Evolutionary conservation across 2,329 filamentous ascomycete genomes (phyloP).

Genomic region (Fusarium sp.): DNA sequence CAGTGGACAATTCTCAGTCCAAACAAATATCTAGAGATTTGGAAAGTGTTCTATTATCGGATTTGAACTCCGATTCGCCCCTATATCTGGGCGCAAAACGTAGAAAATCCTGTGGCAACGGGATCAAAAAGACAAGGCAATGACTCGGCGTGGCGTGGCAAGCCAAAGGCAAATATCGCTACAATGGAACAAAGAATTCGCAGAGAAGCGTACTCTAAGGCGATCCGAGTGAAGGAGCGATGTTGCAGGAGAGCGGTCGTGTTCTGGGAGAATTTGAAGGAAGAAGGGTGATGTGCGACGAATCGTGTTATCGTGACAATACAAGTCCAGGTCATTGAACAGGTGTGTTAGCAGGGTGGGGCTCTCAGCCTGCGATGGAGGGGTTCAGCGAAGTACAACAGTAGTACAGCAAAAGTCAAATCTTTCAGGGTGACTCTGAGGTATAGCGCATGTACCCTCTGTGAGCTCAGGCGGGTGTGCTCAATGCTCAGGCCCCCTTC

Average conservation of each 20-base stretch:
- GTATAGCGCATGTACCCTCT: neutral
- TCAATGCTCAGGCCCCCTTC: neutral
- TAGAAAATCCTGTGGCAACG: conserved; percentile 40
- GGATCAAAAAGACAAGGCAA: conserved; percentile 28
- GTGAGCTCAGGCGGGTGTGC: no score
- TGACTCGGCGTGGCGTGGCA: conserved; percentile 32
- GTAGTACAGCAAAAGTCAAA: neutral
- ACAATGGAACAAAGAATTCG: conserved; percentile 16
- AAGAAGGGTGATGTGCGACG: conserved; percentile 32
- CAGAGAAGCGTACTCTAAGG: conserved; percentile 11
- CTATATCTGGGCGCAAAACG: conserved; percentile 38
- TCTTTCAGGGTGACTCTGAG: neutral
- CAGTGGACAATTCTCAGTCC: conserved; percentile 43
- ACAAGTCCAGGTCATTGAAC: conserved; percentile 40
- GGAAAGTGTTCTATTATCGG: conserved; percentile 14
- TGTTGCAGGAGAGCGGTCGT: conserved; percentile 11
- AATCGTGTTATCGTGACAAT: conserved; percentile 45
- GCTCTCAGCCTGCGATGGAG: conserved; percentile 36
- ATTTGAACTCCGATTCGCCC: conserved; percentile 25
- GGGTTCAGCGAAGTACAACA: conserved; percentile 21
- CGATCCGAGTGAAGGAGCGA: conserved; percentile 19
- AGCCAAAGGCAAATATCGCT: conserved; percentile 14
- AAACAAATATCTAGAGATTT: conserved; percentile 26
- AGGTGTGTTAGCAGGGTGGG: conserved; percentile 32
- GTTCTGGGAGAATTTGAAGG: conserved; percentile 10